Percentiles rank a stretch among this genome's conserved stretches.
Conservation (phyloP, 192 early-diverging fungal genomes). For the Coemansia sp. region DNA sequence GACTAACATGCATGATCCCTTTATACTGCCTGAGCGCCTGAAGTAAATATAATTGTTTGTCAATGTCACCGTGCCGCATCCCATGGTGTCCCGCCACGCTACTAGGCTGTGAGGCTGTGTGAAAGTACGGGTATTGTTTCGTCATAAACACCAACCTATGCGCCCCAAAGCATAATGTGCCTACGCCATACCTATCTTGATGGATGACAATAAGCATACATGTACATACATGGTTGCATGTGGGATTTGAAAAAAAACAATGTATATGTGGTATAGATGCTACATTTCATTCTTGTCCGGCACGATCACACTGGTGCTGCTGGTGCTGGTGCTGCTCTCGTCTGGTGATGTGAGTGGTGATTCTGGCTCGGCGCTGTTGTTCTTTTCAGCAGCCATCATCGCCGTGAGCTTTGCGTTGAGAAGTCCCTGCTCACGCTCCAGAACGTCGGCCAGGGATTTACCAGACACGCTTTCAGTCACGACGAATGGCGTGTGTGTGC, state of each 20-base stretch:
- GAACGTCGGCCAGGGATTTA: slow-evolving; percentile 8
- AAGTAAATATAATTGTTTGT: not conserved
- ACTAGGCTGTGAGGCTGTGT: not conserved
- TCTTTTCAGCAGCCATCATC: slow-evolving; percentile 32
- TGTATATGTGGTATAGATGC: not conserved
- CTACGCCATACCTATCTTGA: not conserved
- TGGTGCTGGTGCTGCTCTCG: not conserved
- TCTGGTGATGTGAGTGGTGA: not conserved
- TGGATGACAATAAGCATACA: not conserved
- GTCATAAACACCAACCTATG: not conserved
- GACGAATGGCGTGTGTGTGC: slow-evolving; percentile 9
- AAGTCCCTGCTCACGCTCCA: slow-evolving; percentile 19
- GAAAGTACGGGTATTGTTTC: not conserved
- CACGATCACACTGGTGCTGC: not conserved
- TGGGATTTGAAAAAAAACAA: not conserved
- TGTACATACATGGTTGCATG: slow-evolving; percentile 3
- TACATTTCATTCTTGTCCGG: not conserved
- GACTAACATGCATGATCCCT: not conserved
- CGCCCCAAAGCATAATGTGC: not conserved
- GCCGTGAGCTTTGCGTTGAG: slow-evolving; percentile 35
- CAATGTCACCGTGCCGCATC: not conserved
- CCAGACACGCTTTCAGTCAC: not conserved
- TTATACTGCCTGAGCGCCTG: not conserved
- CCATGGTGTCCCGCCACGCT: not conserved
- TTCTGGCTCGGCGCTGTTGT: not conserved